A percentile compares a stretch with the other conserved stretches of the same genome.
These are phyloP conservation scores for Noccaea bulbosa DNA, from an alignment of 345 rosid species.

Conservation along the genomic window DNA sequence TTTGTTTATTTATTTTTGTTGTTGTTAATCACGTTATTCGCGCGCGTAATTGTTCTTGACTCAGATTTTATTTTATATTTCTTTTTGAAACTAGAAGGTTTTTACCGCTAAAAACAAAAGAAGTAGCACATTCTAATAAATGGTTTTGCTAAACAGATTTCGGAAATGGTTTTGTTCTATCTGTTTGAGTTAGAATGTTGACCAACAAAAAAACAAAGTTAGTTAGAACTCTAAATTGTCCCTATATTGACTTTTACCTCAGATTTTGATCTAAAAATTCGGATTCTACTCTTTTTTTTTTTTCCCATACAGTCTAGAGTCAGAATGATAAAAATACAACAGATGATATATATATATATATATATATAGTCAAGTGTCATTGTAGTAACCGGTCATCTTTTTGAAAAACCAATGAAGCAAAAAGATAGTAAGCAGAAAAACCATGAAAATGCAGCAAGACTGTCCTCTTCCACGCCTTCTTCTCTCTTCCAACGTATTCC, in stretches of 20 bases:
- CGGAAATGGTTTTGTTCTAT: conserved; percentile 17
- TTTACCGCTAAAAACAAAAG: too few species aligned
- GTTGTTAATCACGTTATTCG: neutral
- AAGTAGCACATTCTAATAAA: too few species aligned
- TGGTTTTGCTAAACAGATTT: too few species aligned
- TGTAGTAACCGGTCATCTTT: conserved; percentile 20
- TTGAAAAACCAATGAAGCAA: conserved; percentile 38
- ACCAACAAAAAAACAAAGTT: neutral
- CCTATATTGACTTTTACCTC: neutral
- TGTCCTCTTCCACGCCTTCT: conserved; percentile 36
- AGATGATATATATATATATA: neutral
- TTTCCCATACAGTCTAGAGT: neutral
- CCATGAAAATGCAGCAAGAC: conserved; percentile 40
- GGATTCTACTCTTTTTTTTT: neutral
- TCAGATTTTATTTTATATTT: too few species aligned
- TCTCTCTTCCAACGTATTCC: conserved; percentile 24
- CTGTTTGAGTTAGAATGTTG: neutral
- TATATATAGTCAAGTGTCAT: neutral
- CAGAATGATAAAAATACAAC: conserved; percentile 3
- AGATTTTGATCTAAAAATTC: conserved; percentile 12
- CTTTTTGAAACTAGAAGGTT: too few species aligned
- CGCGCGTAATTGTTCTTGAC: neutral
- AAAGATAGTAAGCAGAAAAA: conserved; percentile 23
- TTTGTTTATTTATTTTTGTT: neutral
- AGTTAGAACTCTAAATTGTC: neutral